Evolutionary conservation across 2,329 filamentous ascomycete species (phyloP), one percentile per base, ranked within the genome.

Genomic region (Aphanoascus verrucosus): DNA sequence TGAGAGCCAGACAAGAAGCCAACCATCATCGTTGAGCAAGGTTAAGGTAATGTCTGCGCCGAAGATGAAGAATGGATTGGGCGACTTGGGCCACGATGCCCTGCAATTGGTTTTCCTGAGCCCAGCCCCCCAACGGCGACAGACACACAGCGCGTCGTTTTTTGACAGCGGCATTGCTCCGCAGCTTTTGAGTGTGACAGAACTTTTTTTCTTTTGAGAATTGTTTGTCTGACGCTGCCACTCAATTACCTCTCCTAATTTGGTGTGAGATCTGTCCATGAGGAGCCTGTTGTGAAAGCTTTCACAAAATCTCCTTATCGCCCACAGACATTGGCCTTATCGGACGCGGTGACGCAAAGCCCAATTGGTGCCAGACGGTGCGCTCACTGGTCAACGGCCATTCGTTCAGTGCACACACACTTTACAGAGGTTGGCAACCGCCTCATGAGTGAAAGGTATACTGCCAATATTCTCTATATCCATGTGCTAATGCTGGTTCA

Each of bases 51-150:
- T 45, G 42, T 20, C 15, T 28, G 42, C 42, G 17, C 9, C 11
- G 17, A 32, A 34, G 31, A 34, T 15, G 43, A 14, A 28, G 34
- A 40, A 20, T n/a, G 34, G 31, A 45, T 5, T 37, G n/a, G 28
- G 28, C 14, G 46, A 12, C 37, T 44, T 51, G 49, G 41, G 49
- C 40, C 23, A 38, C 31, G 49, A 52, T 52, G 31, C 17, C 41
- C 37, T 45, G 49, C 49, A 52, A 52, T 52, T 52, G 49, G 49
- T 41, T 28, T 52, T 38, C 23, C 31, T 9, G 9, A 12, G 32
- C 49, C 49, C 49, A 52, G 49, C 49, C 49, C 45, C 49, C 49
- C 31, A 32, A 38, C 11, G 6, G 19, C 19, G n/a, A 9, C 17
- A 42, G 32, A 38, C 11, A 6, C 45, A 28, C 41, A 23, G 23